A percentile compares a stretch with the other conserved stretches of the same genome.
Evolutionary conservation across 306 rosid genomes (phyloP).

Genomic region (Gillenia trifoliata): DNA sequence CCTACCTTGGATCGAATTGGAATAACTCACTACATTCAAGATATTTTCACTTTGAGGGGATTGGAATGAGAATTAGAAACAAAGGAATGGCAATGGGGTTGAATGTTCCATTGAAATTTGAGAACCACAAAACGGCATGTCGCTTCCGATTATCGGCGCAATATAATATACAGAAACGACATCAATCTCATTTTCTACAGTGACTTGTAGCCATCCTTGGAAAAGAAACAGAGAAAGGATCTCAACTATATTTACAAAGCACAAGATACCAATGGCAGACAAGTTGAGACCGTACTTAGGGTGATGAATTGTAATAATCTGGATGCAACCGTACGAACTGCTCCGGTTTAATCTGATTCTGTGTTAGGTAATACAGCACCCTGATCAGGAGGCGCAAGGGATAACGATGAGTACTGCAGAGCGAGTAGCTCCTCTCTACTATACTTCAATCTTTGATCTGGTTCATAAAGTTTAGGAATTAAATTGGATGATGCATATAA

Average conservation of each 20-base stretch:
- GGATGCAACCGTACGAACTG: not conserved
- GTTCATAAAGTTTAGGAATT: conserved; percentile 24
- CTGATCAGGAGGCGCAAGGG: conserved; percentile 10
- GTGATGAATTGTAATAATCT: not conserved
- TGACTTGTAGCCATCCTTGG: not conserved
- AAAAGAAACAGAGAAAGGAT: not conserved
- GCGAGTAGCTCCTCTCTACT: conserved; percentile 70
- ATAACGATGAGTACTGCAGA: conserved; percentile 33
- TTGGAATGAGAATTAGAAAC: not conserved
- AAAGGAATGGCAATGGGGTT: not conserved
- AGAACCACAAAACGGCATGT: not conserved
- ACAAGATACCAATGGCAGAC: not conserved
- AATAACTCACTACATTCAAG: no score
- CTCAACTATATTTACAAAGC: not conserved
- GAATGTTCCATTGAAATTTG: not conserved
- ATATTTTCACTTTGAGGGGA: no score
- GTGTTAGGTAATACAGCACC: not conserved
- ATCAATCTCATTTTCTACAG: not conserved
- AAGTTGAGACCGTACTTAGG: no score
- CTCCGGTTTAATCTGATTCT: not conserved
- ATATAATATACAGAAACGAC: not conserved
- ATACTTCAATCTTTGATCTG: conserved; percentile 89
- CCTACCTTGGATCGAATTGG: no score
- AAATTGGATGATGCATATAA: conserved; percentile 16
- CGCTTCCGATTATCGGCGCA: not conserved